A percentile compares a stretch with the other conserved stretches of the same genome.
phyloP scores from a whole-genome alignment of 1,284 basidiomycete species.

The Boletellus deceptivus region DNA sequence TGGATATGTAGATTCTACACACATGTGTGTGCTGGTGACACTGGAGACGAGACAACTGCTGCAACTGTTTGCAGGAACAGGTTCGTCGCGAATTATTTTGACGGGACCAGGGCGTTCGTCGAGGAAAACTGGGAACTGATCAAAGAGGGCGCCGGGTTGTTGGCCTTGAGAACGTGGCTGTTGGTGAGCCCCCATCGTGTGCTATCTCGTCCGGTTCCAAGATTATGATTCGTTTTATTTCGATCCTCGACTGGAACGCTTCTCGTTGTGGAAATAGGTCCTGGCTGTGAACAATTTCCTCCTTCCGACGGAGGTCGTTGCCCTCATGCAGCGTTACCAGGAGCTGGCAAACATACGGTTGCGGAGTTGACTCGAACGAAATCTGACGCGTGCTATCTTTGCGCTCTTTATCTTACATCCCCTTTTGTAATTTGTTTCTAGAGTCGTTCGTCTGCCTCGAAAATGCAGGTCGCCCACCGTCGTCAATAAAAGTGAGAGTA shows the following conservation, averaged over 20 bases:
- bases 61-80: constrained; percentile 34
- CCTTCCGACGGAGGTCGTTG: constrained; percentile 43
- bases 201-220: background rate
- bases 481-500: too few species aligned
- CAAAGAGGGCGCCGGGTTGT: constrained; percentile 63
- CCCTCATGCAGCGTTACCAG: constrained; percentile 47
- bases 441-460: too few species aligned
- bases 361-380: constrained; percentile 21
- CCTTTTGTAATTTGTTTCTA: too few species aligned
- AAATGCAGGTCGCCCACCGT: too few species aligned
- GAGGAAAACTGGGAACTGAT: constrained; percentile 62
- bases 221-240: background rate
- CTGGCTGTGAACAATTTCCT: constrained; percentile 48
- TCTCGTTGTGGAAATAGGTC: constrained; percentile 32
- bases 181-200: constrained; percentile 42
- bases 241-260: background rate
- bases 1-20: background rate
- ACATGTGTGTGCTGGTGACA: background rate
- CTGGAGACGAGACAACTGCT: background rate
- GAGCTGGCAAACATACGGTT: constrained; percentile 39
- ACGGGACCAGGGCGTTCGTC: constrained; percentile 53
- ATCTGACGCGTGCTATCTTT: too few species aligned
- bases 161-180: constrained; percentile 59
- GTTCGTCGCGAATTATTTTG: constrained; percentile 55
- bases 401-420: too few species aligned